Evolutionary conservation across 176 grass and related monocot species (phyloP), one percentile per base, ranked within the genome.

Genomic region (Microstegium vimineum): DNA sequence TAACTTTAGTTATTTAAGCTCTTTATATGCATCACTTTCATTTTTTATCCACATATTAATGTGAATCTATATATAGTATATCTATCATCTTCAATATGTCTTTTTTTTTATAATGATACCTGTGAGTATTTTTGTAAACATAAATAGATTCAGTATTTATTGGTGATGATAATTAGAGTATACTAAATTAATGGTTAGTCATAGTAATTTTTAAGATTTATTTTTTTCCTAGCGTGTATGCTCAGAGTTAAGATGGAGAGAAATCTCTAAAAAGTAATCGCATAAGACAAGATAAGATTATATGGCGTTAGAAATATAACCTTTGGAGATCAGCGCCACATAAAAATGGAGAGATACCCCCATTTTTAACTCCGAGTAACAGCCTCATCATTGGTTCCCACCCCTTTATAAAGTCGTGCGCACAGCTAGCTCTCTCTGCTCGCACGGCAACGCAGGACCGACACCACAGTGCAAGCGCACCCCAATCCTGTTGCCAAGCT

Each of bases 391-490:
- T 88, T 73, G 67, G 57, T 2, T 13, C 27, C 16, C 49, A 12
- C 27, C 36, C 61, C 43, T 84, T 84, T 90, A 90, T 86, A 90
- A 81, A 81, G 67, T 33, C 5, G 42, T 4, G 17, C 68, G 20
- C 46, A 13, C 60, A 59, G 69, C 75, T 23, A 51, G 18, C 20
- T 11, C 43, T 36, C 26, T 20, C 3, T 54, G 64, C 45, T 13
- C 69, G 20, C 84, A 86, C 60, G 60, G 23, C 79, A 90, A 69
- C 74, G 79, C 88, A 79, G 74, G 80, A 86, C 73, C 84, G 84
- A 82, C 84, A 90, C 78, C 77, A 83, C 68, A 86, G 79, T 79
- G 36, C 46, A 37, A 20, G 33, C 59, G 20, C 67, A 62, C 35
- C 51, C 42, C n/a, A 70, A 71, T 25, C 62, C 13, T 18, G 27